Evolutionary conservation across 768 basidiomycete genomes (phyloP), one percentile per base, ranked within the genome.

Genomic region (Clavulina sp.): DNA sequence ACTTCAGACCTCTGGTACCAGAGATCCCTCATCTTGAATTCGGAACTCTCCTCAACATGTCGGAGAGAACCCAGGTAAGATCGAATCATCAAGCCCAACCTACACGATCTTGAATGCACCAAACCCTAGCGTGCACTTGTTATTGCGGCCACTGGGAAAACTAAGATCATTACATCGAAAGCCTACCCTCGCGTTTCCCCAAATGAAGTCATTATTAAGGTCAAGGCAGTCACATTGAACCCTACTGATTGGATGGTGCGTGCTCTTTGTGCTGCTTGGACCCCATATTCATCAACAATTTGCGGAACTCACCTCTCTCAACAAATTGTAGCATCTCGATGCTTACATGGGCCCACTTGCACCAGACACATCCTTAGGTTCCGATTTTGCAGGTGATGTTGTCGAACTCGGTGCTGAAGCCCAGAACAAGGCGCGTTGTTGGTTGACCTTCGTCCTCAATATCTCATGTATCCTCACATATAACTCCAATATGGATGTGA

Each of bases 321-420:
- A n/a, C n/a, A n/a, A n/a, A n/a, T n/a, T n/a, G n/a, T n/a, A 59
- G 58, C 58, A 57, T 30, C 31, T 60, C 24, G 56, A 54, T 21
- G 56, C 52, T 31, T 16, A 29, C 19, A 41, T 57, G 4, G n/a
- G n/a, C n/a, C n/a, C n/a, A n/a, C 54, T 58, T 7, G 51, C 57
- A 31, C 57, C 56, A 5, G 58, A 56, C 9, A 33, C 46, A 38
- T 54, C 56, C 9, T 41, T 53, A 3, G 59, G 59, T 6, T 54
- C 51, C 36, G 57, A 58, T 38, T 60, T 60, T 53, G 56, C 58
- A 19, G 59, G 59, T 16, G 59, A 57, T 48, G 50, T 58, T 33
- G 58, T 51, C 7, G 51, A 60, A n/a, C 29, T 58, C 36, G 58
- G 58, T 3, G 48, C 31, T 4, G 49, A 55, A 13, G 59, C 54